phyloP scores from a whole-genome alignment of 2,329 filamentous ascomycete species.

The Exserohilum turcica region DNA sequence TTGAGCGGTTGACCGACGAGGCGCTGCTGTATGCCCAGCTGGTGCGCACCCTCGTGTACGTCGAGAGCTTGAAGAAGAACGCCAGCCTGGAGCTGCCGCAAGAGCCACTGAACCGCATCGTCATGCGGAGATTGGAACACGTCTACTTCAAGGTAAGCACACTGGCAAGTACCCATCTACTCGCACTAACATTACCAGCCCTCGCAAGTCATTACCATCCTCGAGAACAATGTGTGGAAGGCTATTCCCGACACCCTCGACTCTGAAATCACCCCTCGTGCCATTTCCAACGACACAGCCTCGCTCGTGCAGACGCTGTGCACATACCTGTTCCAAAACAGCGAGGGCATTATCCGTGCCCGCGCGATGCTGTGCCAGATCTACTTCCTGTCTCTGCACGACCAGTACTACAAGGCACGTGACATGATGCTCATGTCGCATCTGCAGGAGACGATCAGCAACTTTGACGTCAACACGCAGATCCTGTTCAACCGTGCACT shows the following conservation, averaged over 20 bases:
- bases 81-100: slow-evolving; percentile 74
- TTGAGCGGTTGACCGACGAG: slow-evolving; percentile 92
- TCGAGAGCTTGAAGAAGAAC: slow-evolving; percentile 77
- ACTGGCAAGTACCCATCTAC: neutral
- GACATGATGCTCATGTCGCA: slow-evolving; percentile 99
- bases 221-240: slow-evolving; percentile 95
- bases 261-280: slow-evolving; percentile 80
- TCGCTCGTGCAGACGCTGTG: slow-evolving; percentile 84
- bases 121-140: slow-evolving; percentile 94
- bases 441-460: slow-evolving; percentile 93
- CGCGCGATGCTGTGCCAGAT: slow-evolving; percentile 98
- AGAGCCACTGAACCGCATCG: slow-evolving; percentile 87
- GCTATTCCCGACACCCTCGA: slow-evolving; percentile 70
- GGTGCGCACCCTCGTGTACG: slow-evolving; percentile 85
- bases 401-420: slow-evolving; percentile 95
- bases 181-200: slow-evolving; percentile 60
- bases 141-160: slow-evolving; percentile 89
- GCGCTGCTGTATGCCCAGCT: slow-evolving; percentile 89
- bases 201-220: slow-evolving; percentile 85
- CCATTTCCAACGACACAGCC: slow-evolving; percentile 69
- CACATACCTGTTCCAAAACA: slow-evolving; percentile 92
- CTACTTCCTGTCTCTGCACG: slow-evolving; percentile 96
- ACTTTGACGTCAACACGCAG: slow-evolving; percentile 95
- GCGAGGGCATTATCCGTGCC: slow-evolving; percentile 93
- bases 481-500: slow-evolving; percentile 98